Evolutionary conservation across 345 rosid species (phyloP).

Genomic region (Eucalyptus pauciflora): DNA sequence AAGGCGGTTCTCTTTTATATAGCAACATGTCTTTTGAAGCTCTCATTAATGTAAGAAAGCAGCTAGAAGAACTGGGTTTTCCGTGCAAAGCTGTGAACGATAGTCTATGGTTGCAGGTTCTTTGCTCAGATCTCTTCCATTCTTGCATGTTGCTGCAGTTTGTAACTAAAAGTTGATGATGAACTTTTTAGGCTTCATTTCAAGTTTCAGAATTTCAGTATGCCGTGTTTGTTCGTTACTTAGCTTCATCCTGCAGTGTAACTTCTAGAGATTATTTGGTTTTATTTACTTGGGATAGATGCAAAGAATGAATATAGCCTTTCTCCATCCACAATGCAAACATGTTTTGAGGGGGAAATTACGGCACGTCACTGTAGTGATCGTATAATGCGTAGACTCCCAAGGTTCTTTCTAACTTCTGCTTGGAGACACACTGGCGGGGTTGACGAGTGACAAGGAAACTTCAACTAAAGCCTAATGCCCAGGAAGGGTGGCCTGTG

Average conservation of each 20-base stretch:
- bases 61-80: conserved; percentile 91
- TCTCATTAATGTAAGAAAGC: conserved; percentile 81
- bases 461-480: not conserved
- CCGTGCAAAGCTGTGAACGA: conserved; percentile 96
- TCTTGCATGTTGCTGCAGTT: not conserved
- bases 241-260: not conserved
- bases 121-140: conserved; percentile 4
- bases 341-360: not conserved
- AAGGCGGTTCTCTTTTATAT: conserved; percentile 89
- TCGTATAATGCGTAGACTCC: not conserved
- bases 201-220: not conserved
- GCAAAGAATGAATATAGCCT: not conserved
- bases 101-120: conserved; percentile 98
- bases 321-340: not conserved
- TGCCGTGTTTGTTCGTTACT: not conserved
- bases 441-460: not conserved
- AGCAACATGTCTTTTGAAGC: conserved; percentile 94
- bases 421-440: not conserved
- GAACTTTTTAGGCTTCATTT: not conserved
- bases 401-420: not conserved
- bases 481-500: not conserved
- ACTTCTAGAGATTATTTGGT: not conserved
- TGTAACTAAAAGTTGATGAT: not conserved
- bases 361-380: not conserved
- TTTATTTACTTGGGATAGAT: not conserved